Conservation (phyloP, 495 filamentous ascomycete genomes). For the Aspergillus affinis region DNA sequence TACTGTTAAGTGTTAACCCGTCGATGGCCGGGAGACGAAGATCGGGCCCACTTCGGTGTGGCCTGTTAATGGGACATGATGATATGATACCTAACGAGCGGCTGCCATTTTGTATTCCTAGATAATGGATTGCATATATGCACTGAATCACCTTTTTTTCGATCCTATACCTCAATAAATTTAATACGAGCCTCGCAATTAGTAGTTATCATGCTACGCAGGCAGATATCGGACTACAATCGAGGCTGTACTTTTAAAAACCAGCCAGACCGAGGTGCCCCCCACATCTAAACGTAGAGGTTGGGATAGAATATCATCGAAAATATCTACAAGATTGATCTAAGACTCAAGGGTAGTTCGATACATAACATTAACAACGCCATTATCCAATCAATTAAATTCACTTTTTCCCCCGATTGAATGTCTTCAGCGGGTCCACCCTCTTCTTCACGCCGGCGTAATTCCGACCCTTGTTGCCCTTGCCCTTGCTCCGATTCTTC, state of each 20-base stretch:
- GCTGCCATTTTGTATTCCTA: neutral
- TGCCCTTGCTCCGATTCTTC: constrained; percentile 55
- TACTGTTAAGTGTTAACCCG: neutral
- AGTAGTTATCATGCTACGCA: too few species aligned
- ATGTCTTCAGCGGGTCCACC: constrained; percentile 84
- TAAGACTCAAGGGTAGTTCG: neutral
- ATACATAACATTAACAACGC: neutral
- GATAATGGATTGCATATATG: neutral
- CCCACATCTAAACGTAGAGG: too few species aligned
- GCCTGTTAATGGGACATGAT: neutral
- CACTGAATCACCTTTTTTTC: too few species aligned
- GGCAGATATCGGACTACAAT: too few species aligned
- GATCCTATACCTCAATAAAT: too few species aligned
- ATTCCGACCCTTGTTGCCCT: constrained; percentile 52
- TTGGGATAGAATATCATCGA: neutral
- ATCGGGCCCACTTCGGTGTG: too few species aligned
- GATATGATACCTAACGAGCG: neutral
- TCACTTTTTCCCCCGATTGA: constrained; percentile 56
- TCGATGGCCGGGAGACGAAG: too few species aligned
- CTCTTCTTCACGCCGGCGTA: constrained; percentile 48
- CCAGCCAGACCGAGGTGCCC: too few species aligned
- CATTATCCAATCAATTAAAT: neutral
- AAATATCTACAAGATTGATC: neutral
- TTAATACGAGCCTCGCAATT: too few species aligned
- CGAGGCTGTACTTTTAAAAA: neutral